A percentile compares a stretch with the other conserved stretches of the same genome.
Evolutionary conservation across 352 stramenopile genomes (phyloP).

Genomic region (Pythium biforme): DNA sequence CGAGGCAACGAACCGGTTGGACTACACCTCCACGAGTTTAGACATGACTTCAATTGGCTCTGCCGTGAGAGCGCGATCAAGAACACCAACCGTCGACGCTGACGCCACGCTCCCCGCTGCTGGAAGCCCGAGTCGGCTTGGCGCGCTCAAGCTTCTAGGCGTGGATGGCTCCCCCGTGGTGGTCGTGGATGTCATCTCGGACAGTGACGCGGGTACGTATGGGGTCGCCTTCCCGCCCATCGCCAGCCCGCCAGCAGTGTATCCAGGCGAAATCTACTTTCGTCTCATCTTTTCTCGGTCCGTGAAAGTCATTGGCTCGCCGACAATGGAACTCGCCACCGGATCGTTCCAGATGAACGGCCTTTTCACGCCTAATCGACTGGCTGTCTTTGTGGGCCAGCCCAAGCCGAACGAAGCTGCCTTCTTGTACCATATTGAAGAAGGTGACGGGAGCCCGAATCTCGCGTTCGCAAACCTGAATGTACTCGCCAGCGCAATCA

Average conservation of each 20-base stretch:
- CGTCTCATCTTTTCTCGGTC: slow-evolving; percentile 57
- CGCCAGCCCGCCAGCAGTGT: slow-evolving; percentile 47
- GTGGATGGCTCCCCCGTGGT: slow-evolving; percentile 46
- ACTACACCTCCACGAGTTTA: slow-evolving; percentile 31
- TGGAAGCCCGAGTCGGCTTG: slow-evolving; percentile 29
- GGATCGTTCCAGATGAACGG: slow-evolving; percentile 51
- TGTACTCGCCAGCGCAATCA: slow-evolving; percentile 36
- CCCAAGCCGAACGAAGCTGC: slow-evolving; percentile 42
- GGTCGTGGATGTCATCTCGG: slow-evolving; percentile 45
- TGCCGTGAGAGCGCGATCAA: slow-evolving; percentile 36
- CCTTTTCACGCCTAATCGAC: slow-evolving; percentile 40
- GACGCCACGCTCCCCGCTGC: slow-evolving; percentile 34
- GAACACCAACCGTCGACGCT: slow-evolving; percentile 33
- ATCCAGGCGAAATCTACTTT: slow-evolving; percentile 69
- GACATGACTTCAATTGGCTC: slow-evolving; percentile 20
- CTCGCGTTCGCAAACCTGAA: slow-evolving; percentile 50
- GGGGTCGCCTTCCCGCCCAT: slow-evolving; percentile 56
- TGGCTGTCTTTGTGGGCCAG: slow-evolving; percentile 46
- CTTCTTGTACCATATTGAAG: slow-evolving; percentile 66
- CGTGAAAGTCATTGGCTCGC: slow-evolving; percentile 43
- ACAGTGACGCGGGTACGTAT: slow-evolving; percentile 51
- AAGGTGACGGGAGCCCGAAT: slow-evolving; percentile 52
- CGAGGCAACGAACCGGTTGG: slow-evolving; percentile 32
- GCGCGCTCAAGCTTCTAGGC: slow-evolving; percentile 32
- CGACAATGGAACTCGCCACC: slow-evolving; percentile 56